Base-by-base conservation (phyloP, 805 yeast genomes). In the Sugiyamaella valdiviana region DNA sequence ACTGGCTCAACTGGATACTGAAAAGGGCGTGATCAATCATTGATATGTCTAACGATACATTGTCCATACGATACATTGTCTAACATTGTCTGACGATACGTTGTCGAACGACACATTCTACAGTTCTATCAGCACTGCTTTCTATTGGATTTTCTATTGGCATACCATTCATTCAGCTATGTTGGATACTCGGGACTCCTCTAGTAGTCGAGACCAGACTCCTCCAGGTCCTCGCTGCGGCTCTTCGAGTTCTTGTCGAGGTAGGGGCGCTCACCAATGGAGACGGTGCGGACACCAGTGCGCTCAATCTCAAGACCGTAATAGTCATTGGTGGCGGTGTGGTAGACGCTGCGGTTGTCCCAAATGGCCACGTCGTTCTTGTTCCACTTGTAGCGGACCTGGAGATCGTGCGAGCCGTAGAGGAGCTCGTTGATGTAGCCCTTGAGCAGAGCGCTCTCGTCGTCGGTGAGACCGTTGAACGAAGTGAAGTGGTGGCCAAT, bases 401-500 rank as follows among this genome's bases (percentile, higher is more conserved):
- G 82, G 50, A 77, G 72, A 24, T 62, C 65, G 21, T 59, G 60
- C 43, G 56, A 57, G 43, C 55, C 54, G 45, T 55, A 59, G 44
- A 54, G 54, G 14, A 56, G 51, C 46, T 69, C 65, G 57, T 73
- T 74, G 56, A 85, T 69, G 58, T 82, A 78, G 45, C 75, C 66
- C 57, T 85, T 69, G 50, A 86, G 67, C 21, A 69, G 71, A 47
- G 79, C 82, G 24, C 83, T 77, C 67, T 85, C 95, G 57, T 82
- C 86, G 42, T 75, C 73, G 67, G 84, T 85, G 63, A 85, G 70
- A 39, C 86, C 93, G 21, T 80, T 77, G 55, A 85, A 82, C 57
- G 77, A 72, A 60, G 83, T 75, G 53, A 66, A 79, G 72, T 73
- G 73, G 19, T 70, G 65, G 48, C 79, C 72, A 62, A 78, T 77